These are phyloP conservation scores for Penicillium freii DNA, from an alignment of 2,329 filamentous ascomycete species.

Conservation along the genomic window DNA sequence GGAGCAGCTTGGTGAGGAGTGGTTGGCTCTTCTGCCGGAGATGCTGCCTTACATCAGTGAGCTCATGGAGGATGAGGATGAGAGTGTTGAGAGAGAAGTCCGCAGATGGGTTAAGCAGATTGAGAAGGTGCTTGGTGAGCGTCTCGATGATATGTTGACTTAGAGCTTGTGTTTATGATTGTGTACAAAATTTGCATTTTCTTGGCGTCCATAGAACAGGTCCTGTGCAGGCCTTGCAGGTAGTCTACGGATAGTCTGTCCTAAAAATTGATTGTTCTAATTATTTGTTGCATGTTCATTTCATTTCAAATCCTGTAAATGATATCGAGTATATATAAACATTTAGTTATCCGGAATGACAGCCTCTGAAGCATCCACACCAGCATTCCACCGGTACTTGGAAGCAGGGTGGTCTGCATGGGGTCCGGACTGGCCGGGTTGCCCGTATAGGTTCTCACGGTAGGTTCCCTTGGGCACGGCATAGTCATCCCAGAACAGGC, in stretches of 20 bases:
- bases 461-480: constrained; percentile 38
- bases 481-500: constrained; percentile 45
- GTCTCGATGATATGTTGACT: constrained; percentile 86
- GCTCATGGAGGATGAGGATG: constrained; percentile 93
- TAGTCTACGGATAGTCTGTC: constrained; percentile 10
- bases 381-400: constrained; percentile 40
- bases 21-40: constrained; percentile 85
- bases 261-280: constrained; percentile 8
- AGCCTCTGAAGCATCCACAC: constrained; percentile 33
- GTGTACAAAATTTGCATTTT: constrained; percentile 28
- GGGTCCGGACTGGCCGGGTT: constrained; percentile 35
- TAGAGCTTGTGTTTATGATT: constrained; percentile 43
- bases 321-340: not conserved
- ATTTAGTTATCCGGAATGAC: constrained; percentile 26
- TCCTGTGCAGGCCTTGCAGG: not conserved
- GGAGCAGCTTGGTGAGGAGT: constrained; percentile 82
- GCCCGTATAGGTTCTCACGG: constrained; percentile 40
- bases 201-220: constrained; percentile 17
- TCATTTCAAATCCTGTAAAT: not conserved
- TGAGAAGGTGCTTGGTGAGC: constrained; percentile 85
- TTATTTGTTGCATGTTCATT: not conserved
- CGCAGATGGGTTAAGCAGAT: constrained; percentile 87
- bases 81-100: constrained; percentile 85
- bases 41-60: constrained; percentile 97
- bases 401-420: constrained; percentile 37